A percentile compares a stretch with the other conserved stretches of the same genome.
These are phyloP conservation scores for Ostreobium quekettii DNA, from an alignment of 139 green algal genomes.

Conservation along the genomic window DNA sequence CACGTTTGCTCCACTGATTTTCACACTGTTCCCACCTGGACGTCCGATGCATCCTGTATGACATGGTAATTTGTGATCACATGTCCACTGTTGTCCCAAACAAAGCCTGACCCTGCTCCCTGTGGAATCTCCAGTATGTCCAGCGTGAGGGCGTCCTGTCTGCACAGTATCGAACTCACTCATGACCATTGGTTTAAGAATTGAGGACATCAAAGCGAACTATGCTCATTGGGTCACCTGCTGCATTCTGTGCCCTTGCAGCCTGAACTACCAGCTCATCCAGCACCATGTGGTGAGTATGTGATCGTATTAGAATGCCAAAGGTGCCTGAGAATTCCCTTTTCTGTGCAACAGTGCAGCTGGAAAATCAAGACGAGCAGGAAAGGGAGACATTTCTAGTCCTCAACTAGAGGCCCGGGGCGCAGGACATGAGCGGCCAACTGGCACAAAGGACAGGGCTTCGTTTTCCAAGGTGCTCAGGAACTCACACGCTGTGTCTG, in stretches of 20 bases:
- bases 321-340: neutral
- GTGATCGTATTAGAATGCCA: neutral
- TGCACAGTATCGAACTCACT: neutral
- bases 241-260: neutral
- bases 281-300: neutral
- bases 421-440: too few relatives aligned
- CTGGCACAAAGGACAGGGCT: too few relatives aligned
- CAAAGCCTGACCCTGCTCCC: constrained; percentile 39
- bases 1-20: constrained; percentile 24
- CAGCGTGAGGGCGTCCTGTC: constrained; percentile 14
- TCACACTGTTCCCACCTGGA: constrained; percentile 21
- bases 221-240: neutral
- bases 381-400: too few relatives aligned
- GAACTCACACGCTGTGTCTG: too few relatives aligned
- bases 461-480: too few relatives aligned
- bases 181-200: neutral
- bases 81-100: constrained; percentile 66
- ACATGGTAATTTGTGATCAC: constrained; percentile 65
- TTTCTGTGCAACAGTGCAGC: too few relatives aligned
- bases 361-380: too few relatives aligned
- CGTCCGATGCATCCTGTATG: constrained; percentile 18
- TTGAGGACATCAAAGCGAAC: neutral
- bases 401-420: too few relatives aligned
- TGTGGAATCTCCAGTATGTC: constrained; percentile 22
- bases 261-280: neutral